Base-by-base conservation (phyloP, 805 yeast species). In the Saturnispora dispora region DNA sequence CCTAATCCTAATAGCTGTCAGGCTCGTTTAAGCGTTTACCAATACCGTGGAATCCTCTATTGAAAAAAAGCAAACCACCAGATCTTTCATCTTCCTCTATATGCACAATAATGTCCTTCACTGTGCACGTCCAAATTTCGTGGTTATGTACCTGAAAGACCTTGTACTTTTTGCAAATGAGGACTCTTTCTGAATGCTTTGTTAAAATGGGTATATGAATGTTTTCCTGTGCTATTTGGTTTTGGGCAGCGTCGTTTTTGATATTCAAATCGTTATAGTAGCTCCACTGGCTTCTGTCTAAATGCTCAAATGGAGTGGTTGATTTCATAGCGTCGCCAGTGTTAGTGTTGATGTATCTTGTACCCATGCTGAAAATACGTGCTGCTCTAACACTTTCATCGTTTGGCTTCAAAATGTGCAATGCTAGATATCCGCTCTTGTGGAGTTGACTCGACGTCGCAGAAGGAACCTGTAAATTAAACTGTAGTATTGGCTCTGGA, bases 121-220 rank as follows among this genome's bases (percentile, higher is more conserved):
- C 95, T 53, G 78, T 75, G 3, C 88, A 96, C 4, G 89, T 79
- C 93, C 96, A 88, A 3, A 91, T 80, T 63, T 90, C 96, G 67
- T 91, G 98, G 61, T 85, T 88, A 54, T 85, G 89, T 1, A 88
- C 83, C 10, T 64, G 63, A 47, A 85, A 73, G 4, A 75, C 77
- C 25, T 72, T 68, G 44, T 65, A 69, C 49, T 76, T 77, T 50
- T 76, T 71, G 63, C 93, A 86, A 18, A 86, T 75, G 54, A 86
- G 67, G 1, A 81, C 77, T 45, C 80, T 68, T 55, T 83, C 89
- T 33, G 81, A 74, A 23, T 76, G 71, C 22, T 69, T 70, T 2
- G 63, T 57, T 52, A 86, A 59, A 0, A 85, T 67, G 0, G 95
- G 93, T 9, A 82, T 65, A 35, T 69, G 60, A 11, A 67, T 51